Conservation (phyloP, 2,329 filamentous ascomycete species). For the Coleophoma eucalyptorum region DNA sequence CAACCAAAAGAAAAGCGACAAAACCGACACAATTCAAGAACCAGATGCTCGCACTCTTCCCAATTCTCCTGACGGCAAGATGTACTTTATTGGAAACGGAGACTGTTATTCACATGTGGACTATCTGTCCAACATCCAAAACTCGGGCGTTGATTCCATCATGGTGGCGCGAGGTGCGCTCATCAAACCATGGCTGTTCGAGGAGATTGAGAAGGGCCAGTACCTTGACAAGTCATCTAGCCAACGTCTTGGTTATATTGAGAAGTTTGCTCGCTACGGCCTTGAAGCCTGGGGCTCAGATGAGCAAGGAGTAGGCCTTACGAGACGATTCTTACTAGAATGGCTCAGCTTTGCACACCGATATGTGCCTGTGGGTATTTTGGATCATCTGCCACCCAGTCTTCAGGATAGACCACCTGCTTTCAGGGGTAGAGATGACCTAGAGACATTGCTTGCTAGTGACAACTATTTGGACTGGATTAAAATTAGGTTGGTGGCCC, state of each 20-base stretch:
- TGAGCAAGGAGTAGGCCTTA: slow-evolving; percentile 88
- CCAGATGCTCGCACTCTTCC: slow-evolving; percentile 72
- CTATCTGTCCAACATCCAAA: slow-evolving; percentile 73
- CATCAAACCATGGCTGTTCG: slow-evolving; percentile 98
- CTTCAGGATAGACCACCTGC: slow-evolving; percentile 87
- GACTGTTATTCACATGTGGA: slow-evolving; percentile 93
- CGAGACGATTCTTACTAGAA: slow-evolving; percentile 87
- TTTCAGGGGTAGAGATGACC: slow-evolving; percentile 78
- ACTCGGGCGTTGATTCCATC: slow-evolving; percentile 82
- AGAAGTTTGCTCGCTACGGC: slow-evolving; percentile 87
- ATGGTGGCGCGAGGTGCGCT: slow-evolving; percentile 97
- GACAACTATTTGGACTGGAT: slow-evolving; percentile 97
- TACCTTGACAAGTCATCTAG: slow-evolving; percentile 92
- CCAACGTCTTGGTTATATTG: slow-evolving; percentile 80
- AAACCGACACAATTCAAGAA: slow-evolving; percentile 74
- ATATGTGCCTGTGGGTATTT: slow-evolving; percentile 84
- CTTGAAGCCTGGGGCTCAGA: slow-evolving; percentile 95
- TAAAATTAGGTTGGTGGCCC: slow-evolving; percentile 79
- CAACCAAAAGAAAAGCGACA: slow-evolving; percentile 61
- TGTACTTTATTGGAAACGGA: slow-evolving; percentile 94
- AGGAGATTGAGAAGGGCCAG: slow-evolving; percentile 88
- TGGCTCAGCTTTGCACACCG: slow-evolving; percentile 92
- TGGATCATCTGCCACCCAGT: slow-evolving; percentile 83
- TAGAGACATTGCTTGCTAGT: slow-evolving; percentile 91
- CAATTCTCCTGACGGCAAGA: slow-evolving; percentile 59